Conservation (phyloP, 176 grass and related monocot species). For the Musa schizocarpa region DNA sequence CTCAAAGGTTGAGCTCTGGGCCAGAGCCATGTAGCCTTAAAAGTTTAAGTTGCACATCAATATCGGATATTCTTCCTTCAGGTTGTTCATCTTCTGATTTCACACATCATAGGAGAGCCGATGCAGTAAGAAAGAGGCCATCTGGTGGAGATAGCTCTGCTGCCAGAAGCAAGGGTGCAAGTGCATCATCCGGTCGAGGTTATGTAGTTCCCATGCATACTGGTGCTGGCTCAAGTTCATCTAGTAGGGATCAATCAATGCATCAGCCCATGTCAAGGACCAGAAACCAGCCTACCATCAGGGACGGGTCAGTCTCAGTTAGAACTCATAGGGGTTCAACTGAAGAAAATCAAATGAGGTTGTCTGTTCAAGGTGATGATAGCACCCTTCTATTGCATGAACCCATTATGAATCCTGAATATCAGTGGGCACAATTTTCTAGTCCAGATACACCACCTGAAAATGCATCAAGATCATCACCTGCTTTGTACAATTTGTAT, state of each 20-base stretch:
- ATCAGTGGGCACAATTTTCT: conserved; percentile 24
- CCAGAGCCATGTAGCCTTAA: conserved; percentile 39
- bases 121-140: conserved; percentile 33
- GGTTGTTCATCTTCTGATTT: conserved; percentile 40
- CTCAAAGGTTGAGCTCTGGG: conserved; percentile 25
- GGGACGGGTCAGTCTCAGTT: conserved; percentile 29
- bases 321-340: conserved; percentile 25
- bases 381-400: conserved; percentile 29
- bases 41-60: conserved; percentile 61
- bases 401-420: conserved; percentile 16
- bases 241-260: conserved; percentile 34
- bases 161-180: conserved; percentile 42
- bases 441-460: conserved; percentile 17
- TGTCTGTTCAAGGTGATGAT: conserved; percentile 28
- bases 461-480: conserved; percentile 33
- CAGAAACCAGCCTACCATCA: conserved; percentile 9
- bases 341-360: conserved; percentile 24
- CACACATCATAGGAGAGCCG: conserved; percentile 20
- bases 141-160: conserved; percentile 46
- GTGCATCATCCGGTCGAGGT: conserved; percentile 24
- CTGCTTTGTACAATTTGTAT: conserved; percentile 31
- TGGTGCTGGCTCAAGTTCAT: conserved; percentile 26
- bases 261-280: conserved; percentile 24
- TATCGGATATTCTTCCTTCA: conserved; percentile 58
- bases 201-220: conserved; percentile 24